A percentile compares a stretch with the other conserved stretches of the same genome.
Evolutionary conservation across 495 filamentous ascomycete species (phyloP).

Genomic region (Talaromyces adpressus): DNA sequence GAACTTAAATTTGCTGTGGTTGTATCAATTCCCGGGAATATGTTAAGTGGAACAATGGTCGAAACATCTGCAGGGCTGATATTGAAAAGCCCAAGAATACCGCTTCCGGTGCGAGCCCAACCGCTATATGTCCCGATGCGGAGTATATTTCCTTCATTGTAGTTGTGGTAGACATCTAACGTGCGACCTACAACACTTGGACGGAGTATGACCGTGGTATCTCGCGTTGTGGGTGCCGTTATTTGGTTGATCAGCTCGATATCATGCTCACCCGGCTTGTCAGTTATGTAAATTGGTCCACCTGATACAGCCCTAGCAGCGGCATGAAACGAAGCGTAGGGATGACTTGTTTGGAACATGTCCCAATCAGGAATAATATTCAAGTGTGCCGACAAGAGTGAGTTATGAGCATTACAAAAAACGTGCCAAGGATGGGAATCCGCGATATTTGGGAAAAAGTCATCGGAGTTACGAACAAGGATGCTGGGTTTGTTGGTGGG

Average conservation of each 20-base stretch:
- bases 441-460: constrained; percentile 80
- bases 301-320: constrained; percentile 85
- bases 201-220: constrained; percentile 67
- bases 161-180: constrained; percentile 64
- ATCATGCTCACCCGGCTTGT: constrained; percentile 76
- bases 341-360: constrained; percentile 91
- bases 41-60: constrained; percentile 59
- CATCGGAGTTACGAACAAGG: constrained; percentile 81
- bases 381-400: constrained; percentile 67
- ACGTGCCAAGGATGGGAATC: constrained; percentile 88
- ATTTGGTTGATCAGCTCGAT: constrained; percentile 68
- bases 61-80: constrained; percentile 47
- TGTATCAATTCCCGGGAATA: constrained; percentile 62
- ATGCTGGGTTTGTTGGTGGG: constrained; percentile 62
- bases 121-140: constrained; percentile 72
- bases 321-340: constrained; percentile 75
- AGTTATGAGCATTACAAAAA: constrained; percentile 87
- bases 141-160: constrained; percentile 63
- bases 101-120: constrained; percentile 56
- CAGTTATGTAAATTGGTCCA: constrained; percentile 90
- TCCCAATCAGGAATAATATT: constrained; percentile 92
- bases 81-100: constrained; percentile 83
- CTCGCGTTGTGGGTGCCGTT: constrained; percentile 58
- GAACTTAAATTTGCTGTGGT: constrained; percentile 5
- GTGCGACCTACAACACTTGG: constrained; percentile 64